These are phyloP conservation scores for Helianthus annuus DNA, from an alignment of 129 eudicot genomes.

Conservation along the genomic window HanXRQr2.0-SUNRISE NC_035437.2:94405686-94406185, in stretches of 20 bases:
- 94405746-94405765: slow-evolving; percentile 57
- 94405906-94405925: too few species aligned
- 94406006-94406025: slow-evolving; percentile 45
- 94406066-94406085: slow-evolving; percentile 84
- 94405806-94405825: slow-evolving; percentile 78
- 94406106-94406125: slow-evolving; percentile 74
- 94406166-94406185: slow-evolving; percentile 47
- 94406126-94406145: slow-evolving; percentile 34
- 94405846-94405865: slow-evolving; percentile 12
- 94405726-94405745: not conserved
- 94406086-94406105: slow-evolving; percentile 87
- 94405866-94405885: slow-evolving; percentile 49
- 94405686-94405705: slow-evolving; percentile 10
- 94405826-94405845: slow-evolving; percentile 52
- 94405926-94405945: slow-evolving; percentile 36
- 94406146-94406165: slow-evolving; percentile 35
- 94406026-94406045: slow-evolving; percentile 27
- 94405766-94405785: slow-evolving; percentile 76
- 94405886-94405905: slow-evolving; percentile 53
- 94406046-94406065: slow-evolving; percentile 34
- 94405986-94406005: slow-evolving; percentile 75
- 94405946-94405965: slow-evolving; percentile 45
- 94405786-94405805: slow-evolving; percentile 65
- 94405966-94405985: slow-evolving; percentile 76
- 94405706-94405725: not conserved